Evolutionary conservation across 1,284 basidiomycete genomes (phyloP).

Genomic region (Bondarzewia mesenterica): DNA sequence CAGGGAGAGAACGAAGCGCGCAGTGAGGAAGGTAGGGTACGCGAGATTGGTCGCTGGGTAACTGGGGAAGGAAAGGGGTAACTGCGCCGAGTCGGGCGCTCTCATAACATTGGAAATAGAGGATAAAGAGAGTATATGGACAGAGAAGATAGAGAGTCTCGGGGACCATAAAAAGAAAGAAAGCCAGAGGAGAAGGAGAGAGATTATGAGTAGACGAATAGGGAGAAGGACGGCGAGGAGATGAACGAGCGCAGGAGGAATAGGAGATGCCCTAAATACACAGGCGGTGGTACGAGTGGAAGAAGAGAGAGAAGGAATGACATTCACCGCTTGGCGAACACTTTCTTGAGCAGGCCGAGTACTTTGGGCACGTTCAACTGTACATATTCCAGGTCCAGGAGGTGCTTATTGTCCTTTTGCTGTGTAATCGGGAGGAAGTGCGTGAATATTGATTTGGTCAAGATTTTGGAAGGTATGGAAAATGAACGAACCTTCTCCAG

Average conservation of each 20-base stretch:
- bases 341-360: conserved; percentile 84
- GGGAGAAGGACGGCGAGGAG: conserved; percentile 5
- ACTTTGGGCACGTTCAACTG: conserved; percentile 96
- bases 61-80: background rate
- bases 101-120: too few species aligned
- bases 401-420: conserved; percentile 98
- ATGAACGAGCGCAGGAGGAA: background rate
- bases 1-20: background rate
- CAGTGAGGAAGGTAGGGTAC: background rate
- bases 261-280: background rate
- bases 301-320: conserved; percentile 8
- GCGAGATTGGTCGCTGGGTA: background rate
- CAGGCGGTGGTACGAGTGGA: conserved; percentile 3
- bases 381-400: conserved; percentile 95
- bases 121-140: too few species aligned
- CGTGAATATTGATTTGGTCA: conserved; percentile 2
- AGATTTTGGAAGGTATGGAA: background rate
- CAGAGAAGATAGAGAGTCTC: background rate
- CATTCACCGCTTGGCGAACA: conserved; percentile 75
- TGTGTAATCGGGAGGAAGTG: conserved; percentile 25
- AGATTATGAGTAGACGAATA: background rate
- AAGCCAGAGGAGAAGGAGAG: background rate
- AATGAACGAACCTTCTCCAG: conserved; percentile 74
- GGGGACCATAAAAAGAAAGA: background rate
- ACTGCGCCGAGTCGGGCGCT: too few species aligned